phyloP scores from a whole-genome alignment of 139 green algal species.

The Coelastrella sp. region DNA sequence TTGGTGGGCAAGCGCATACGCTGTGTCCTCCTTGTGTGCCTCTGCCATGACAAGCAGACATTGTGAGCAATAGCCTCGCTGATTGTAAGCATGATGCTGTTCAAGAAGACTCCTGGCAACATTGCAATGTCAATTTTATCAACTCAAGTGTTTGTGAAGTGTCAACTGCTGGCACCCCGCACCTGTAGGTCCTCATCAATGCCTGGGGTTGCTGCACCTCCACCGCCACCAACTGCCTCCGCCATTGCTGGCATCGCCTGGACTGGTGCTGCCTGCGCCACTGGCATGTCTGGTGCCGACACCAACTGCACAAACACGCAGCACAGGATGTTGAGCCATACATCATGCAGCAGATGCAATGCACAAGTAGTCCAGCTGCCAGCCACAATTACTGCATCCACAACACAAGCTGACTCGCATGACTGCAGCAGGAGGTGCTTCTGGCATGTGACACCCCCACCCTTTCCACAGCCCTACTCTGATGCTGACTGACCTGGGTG shows the following conservation, averaged over 20 bases:
- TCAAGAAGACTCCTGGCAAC: too few species aligned
- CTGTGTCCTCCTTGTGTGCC: too few species aligned
- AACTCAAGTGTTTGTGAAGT: too few species aligned
- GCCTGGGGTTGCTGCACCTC: conserved; percentile 45
- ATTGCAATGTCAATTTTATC: too few species aligned
- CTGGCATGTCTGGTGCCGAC: conserved; percentile 45
- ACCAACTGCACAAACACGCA: conserved; percentile 37
- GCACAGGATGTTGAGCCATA: neutral
- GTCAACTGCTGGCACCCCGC: neutral
- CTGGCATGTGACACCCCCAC: neutral
- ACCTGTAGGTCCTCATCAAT: conserved; percentile 85
- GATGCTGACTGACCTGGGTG: conserved; percentile 54
- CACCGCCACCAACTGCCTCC: conserved; percentile 34
- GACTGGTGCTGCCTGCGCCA: conserved; percentile 21
- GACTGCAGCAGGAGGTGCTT: neutral
- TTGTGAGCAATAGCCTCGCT: too few species aligned
- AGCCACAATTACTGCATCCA: neutral
- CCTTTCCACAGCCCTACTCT: neutral
- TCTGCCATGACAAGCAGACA: too few species aligned
- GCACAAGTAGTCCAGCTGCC: neutral
- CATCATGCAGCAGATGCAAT: neutral
- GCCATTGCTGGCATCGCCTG: conserved; percentile 27
- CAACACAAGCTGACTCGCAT: neutral
- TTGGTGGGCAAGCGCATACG: too few species aligned
- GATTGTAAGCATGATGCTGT: too few species aligned